Evolutionary conservation across 2,329 filamentous ascomycete species (phyloP), one percentile per base, ranked within the genome.

Genomic region (Pestalotiopsis sp.): DNA sequence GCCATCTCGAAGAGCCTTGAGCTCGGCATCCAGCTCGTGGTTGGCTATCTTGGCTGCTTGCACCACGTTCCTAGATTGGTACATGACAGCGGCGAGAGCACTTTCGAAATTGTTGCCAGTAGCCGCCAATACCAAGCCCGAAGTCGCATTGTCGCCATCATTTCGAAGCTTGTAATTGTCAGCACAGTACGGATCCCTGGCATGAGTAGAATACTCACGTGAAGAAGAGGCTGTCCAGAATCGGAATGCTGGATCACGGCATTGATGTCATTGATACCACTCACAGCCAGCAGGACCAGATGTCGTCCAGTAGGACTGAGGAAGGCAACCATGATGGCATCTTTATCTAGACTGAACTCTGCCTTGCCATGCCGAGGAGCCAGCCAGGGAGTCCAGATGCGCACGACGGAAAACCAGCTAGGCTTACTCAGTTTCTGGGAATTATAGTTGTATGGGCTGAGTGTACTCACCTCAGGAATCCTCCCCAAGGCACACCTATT

Each of bases 381-480:
- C 12, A 97, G 82, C 95, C 95, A 98, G 1, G 94, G 92, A 41
- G 87, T 87, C 89, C 91, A 96, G 3, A 93, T 84, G 20, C 94
- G 89, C 4, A 97, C 90, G 13, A 97, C 81, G 7, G 93, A 90
- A 77, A 97, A 95, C 90, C 94, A 97, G 73, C 92, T 89, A 66
- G 11, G 12, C 6, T 9, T 39, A 3, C 4, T 36, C 27, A 27
- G 31, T 20, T 3, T 14, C 3, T 9, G 25, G 27, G 38, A 12
- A 1, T 27, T 23, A 17, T 11, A 39, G 11, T 11, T 1, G 14
- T 1, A 39, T 12, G 2, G 13, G 11, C 31, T 38, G 11, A n/a
- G 1, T 12, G 12, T 4, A 62, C 81, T 79, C 79, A 91, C 76
- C 87, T 86, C 64, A 88, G 80, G 57, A 87, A 85, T 13, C 79